Base-by-base conservation (phyloP, 257 asterid species). In the Pogostemon cablin region DNA sequence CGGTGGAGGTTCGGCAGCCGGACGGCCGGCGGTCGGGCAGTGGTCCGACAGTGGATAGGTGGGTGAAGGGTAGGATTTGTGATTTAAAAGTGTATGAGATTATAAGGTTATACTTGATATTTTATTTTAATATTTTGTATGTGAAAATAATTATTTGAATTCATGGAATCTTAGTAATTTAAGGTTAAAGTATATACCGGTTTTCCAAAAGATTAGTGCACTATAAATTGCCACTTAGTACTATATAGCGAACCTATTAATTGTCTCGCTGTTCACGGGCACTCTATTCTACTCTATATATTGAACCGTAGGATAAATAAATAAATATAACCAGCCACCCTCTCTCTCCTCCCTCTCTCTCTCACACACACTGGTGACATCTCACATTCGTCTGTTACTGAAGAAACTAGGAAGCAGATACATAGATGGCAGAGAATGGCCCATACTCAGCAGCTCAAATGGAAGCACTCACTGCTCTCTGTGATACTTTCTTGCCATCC, bases 401-500 rank as follows among this genome's bases (percentile, higher is more conserved):
- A 35, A 57, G 38, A 57, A 3, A 57, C 3, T 60, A n/a, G 40
- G n/a, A 9, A 60, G 66, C 39, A 42, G 7, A 5, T 0, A 42
- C 8, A 8, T 0, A 3, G 41, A 62, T 68, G 75, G 71, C 35
- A 7, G 25, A 57, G 73, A 9, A 17, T 38, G 62, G 61, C 37
- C 43, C 67, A 15, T 79, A 75, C 5, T 75, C 92, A 11, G 34
- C 40, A 10, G 76, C 73, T 6, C 79, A 86, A 71, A 83, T 89
- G 93, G 96, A 86, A 60, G 83, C 86, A 0, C 82, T 89, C 12
- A 35, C 74, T 62, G 86, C 91, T 43, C 3, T 87, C 5, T 85
- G 89, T 20, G 96, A 90, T 80, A 81, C 95, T 12, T 65, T 81
- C 2, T 57, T 90, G 62, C 96, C 96, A 8, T 73, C 92, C 65